Evolutionary conservation across 331 rosid species (phyloP), one percentile per base, ranked within the genome.

Genomic region (Phaseolus coccineus): DNA sequence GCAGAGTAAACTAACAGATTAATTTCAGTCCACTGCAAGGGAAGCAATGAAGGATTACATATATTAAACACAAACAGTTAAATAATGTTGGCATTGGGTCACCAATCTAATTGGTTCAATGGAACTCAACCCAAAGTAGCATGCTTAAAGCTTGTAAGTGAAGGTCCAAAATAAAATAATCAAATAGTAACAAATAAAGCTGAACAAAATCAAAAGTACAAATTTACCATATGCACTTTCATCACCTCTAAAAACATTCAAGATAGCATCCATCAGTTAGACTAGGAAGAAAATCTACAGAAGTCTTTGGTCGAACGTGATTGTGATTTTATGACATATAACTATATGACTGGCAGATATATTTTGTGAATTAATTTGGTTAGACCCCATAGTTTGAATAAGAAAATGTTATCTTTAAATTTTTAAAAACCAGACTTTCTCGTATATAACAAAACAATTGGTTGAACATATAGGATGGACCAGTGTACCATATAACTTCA

Each of bases 51-150:
- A 71, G 76, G 46, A 31, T 19, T 19, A 19, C n/a, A 47, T 40
- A 35, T 16, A 50, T 25, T 28, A 22, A 3, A 35, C 7, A 31
- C 24, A 70, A 61, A 30, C 30, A 62, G 68, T 15, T 62, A 62
- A 22, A 44, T 68, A 24, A 44, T 42, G 63, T 33, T 51, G 33
- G 16, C 63, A 50, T 70, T n/a, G 10, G 10, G 39, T 73, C 53
- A 35, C 48, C 19, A 33, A 53, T 55, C 65, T 71, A 35, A 52
- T 71, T 53, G 22, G 53, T 13, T 55, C 40, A 37, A 37, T 55
- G 51, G 53, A 55, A 53, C 66, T 73, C 53, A 71, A 30, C 61
- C 75, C 30, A 30, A 30, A 48, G 75, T 8, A 48, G 27, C 56
- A 70, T 50, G 61, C 61, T 46, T 70, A 48, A 28, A 15, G 19